Base-by-base conservation (phyloP, 345 rosid genomes). In the Atalantia buxifolia region DNA sequence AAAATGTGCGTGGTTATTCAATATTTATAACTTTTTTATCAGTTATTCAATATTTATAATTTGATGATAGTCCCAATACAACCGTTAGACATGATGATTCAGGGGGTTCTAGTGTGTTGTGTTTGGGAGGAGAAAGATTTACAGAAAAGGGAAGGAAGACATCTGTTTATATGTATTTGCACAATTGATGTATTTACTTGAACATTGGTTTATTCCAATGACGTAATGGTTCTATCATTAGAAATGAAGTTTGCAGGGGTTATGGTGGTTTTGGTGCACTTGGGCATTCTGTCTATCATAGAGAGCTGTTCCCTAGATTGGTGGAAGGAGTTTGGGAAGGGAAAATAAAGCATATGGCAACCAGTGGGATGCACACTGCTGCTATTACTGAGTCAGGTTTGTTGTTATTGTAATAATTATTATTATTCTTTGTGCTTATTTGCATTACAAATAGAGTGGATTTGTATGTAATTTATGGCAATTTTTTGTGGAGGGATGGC, bases 241-340 rank as follows among this genome's bases (percentile, higher is more conserved):
- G 69, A 83, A 81, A 79, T 87, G 87, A 89, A 94, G 94, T 80
- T 82, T 84, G 72, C 88, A 93, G 97, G 98, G 98, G 98, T 28
- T 92, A 94, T 86, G 99, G 97, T 28, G 98, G 99, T 50, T 94
- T 96, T 85, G 98, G 98, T 80, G 98, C 99, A 6, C 90, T 94
- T 70, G 97, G 99, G 3, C 99, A 96, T 84, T 82, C 87, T 33
- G 98, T 96, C 83, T 94, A 92, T 84, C 89, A 86, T 42, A 86
- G 97, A 81, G 99, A 96, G 84, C 86, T 92, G 18, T 76, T 92
- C 10, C 99, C 97, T 61, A 89, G 91, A 86, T 81, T 92, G 85
- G 97, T 96, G 31, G 90, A 93, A 67, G 90, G 92, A n/a, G 63
- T 81, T 73, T 92, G 93, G 92, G 76, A 79, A 27, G 85, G 83